Base-by-base conservation (phyloP, 1,139 yeast genomes). In the Suhomyces bribrorum region DNA sequence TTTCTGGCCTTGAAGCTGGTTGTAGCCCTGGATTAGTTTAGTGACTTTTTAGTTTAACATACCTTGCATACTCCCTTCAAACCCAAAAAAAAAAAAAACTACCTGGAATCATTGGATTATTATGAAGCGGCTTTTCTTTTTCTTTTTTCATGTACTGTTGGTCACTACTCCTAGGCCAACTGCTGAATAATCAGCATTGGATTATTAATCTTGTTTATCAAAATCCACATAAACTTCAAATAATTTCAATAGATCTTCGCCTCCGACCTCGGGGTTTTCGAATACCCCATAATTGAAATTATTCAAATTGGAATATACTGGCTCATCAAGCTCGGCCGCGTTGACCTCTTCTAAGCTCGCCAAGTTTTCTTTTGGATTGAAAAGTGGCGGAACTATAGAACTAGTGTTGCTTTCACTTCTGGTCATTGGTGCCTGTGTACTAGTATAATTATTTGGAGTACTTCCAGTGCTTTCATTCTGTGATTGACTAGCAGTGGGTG, bases 211-310 rank as follows among this genome's bases (percentile, higher is more conserved):
- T 29, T 34, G 26, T 20, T 24, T 45, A 27, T 62, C 66, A 18
- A 62, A 48, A 34, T 68, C 71, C 4, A 69, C 73, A 47, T 66
- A 69, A 18, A 67, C 53, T 42, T 66, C 69, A 41, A 69, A 68
- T 32, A 70, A 52, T 47, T 60, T 61, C 35, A 69, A 46, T 18
- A 71, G 54, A 40, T 71, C 76, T 26, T 67, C 73, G 41, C 60
- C 61, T n/a, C 44, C 48, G 7, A 31, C 40, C 22, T 36, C 41
- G 7, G 40, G 37, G 14, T 41, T 38, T 15, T 42, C 50, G 30
- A 45, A 45, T 7, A 41, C 29, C 14, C 38, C 46, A 20, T 36
- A 37, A 26, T 42, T 39, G 36, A 39, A 38, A 29, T 36, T 43
- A 31, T 40, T 40, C 35, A 40, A 40, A 14, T 40, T 40, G 11